Conservation (phyloP, 352 stramenopile genomes). For the Phytophthora sp. region DNA sequence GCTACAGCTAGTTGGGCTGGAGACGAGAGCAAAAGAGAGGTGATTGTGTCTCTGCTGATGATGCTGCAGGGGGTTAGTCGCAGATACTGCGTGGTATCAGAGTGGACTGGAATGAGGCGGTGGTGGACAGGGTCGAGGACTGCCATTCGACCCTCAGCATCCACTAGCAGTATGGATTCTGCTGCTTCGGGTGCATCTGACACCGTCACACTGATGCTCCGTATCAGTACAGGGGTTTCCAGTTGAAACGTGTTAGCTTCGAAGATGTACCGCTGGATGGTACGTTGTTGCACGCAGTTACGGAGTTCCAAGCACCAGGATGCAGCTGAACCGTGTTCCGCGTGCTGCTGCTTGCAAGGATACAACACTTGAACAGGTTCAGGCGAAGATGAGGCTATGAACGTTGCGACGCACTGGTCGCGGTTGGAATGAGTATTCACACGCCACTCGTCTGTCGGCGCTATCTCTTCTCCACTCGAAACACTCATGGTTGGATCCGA, state of each 20-base stretch:
- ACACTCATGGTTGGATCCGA: slow-evolving; percentile 34
- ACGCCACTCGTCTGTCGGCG: slow-evolving; percentile 47
- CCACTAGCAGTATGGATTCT: slow-evolving; percentile 31
- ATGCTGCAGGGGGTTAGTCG: slow-evolving; percentile 11
- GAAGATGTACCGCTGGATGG: slow-evolving; percentile 39
- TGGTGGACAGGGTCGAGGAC: slow-evolving; percentile 32
- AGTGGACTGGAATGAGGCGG: slow-evolving; percentile 28
- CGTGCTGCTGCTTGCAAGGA: slow-evolving; percentile 4
- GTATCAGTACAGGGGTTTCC: neutral
- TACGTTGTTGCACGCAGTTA: slow-evolving; percentile 38
- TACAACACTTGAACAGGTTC: slow-evolving; percentile 27
- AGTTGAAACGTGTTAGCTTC: slow-evolving; percentile 1
- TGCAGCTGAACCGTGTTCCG: neutral
- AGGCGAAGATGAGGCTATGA: slow-evolving; percentile 14
- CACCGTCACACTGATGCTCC: slow-evolving; percentile 2
- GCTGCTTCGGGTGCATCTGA: slow-evolving; percentile 7
- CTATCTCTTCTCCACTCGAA: slow-evolving; percentile 28
- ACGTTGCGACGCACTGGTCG: slow-evolving; percentile 18
- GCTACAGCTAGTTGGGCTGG: slow-evolving; percentile 22
- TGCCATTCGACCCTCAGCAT: slow-evolving; percentile 30
- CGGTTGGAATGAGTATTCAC: slow-evolving; percentile 9
- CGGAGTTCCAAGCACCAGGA: slow-evolving; percentile 42
- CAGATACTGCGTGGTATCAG: slow-evolving; percentile 4
- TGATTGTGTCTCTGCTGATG: neutral
- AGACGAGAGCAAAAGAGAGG: slow-evolving; percentile 19